Evolutionary conservation across 331 rosid genomes (phyloP), one percentile per base, ranked within the genome.

Genomic region (Quercus tomentella): DNA sequence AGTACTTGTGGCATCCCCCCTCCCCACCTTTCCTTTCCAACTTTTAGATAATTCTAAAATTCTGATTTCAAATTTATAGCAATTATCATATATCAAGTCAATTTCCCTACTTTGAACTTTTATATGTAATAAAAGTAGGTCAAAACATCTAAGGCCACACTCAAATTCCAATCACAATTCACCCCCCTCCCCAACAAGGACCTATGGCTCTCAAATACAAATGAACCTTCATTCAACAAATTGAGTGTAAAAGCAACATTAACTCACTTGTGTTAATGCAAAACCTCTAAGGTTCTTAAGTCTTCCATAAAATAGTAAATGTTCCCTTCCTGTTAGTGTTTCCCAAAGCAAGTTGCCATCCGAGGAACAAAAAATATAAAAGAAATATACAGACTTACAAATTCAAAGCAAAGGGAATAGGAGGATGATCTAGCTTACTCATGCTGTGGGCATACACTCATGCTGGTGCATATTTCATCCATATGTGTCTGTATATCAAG

Each of bases 381-480:
- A 56, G 3, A 31, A 31, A 31, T 2, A 6, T 1, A 49, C 1
- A 1, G 16, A 49, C 23, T 73, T 7, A 49, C 17, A 22, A 49
- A 49, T 49, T 49, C 17, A 49, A 49, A 49, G 55, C 55, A 14
- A 49, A 49, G 55, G 55, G 0, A 49, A 14, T 49, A 61, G 22
- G 60, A 60, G 28, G 76, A 78, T 49, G 18, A 72, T 63, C 57
- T 52, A 63, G 67, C 96, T 83, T 89, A 96, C 98, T 93, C 94
- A 22, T 93, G 94, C 77, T 93, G 97, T 67, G 98, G 99, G 77
- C 98, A 95, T 57, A 95, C 98, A 26, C 98, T 97, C 96, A 95
- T 93, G 88, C 91, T 95, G 9, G 94, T 85, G 70, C 90, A 93
- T 84, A 95, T 87, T 65, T 81, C 85, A 78, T 83, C 83, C 93